Percentiles rank a stretch among this genome's conserved stretches.
Evolutionary conservation across 129 eudicot genomes (phyloP).

Genomic region (Tagetes patula): DNA sequence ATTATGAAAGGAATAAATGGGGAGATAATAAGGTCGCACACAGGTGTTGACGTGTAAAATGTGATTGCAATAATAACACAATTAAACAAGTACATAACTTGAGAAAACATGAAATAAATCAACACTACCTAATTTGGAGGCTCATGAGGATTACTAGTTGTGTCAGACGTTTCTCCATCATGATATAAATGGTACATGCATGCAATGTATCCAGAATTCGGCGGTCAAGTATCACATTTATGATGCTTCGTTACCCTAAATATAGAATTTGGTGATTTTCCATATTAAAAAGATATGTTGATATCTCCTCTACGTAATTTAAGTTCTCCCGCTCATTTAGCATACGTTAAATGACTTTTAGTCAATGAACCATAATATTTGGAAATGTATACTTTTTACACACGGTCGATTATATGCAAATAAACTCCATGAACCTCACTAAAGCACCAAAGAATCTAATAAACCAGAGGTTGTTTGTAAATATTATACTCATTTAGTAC

Average conservation of each 20-base stretch:
- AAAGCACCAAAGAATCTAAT: background rate
- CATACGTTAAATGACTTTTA: conserved; percentile 2
- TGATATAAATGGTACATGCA: conserved; percentile 15
- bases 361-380: background rate
- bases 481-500: background rate
- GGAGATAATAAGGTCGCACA: conserved; percentile 2
- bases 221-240: background rate
- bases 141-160: conserved; percentile 5
- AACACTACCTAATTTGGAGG: conserved; percentile 3
- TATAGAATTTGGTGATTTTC: background rate
- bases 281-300: background rate
- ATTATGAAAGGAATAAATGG: background rate
- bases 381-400: background rate
- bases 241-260: background rate
- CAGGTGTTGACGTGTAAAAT: background rate
- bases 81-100: background rate
- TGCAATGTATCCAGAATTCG: background rate
- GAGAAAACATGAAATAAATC: background rate
- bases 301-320: background rate
- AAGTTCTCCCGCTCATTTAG: background rate
- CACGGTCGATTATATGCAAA: background rate
- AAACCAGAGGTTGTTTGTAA: background rate
- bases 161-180: background rate
- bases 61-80: background rate
- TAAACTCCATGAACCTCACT: background rate